phyloP scores from a whole-genome alignment of 2,329 filamentous ascomycete genomes.

The Xylariaceae sp. region DNA sequence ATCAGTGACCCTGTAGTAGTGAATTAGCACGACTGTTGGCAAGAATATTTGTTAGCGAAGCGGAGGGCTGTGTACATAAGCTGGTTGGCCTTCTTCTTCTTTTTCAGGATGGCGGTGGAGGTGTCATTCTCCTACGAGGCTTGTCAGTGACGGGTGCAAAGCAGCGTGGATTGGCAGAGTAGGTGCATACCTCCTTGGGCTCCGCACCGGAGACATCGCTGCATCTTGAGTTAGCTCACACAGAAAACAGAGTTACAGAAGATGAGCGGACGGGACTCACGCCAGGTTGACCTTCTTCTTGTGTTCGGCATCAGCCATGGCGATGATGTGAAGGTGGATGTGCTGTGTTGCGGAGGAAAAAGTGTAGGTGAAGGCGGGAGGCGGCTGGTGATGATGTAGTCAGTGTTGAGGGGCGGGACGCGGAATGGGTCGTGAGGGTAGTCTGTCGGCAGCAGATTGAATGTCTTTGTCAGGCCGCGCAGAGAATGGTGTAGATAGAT shows the following conservation, averaged over 20 bases:
- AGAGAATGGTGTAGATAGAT: conserved; percentile 1
- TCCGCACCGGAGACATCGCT: conserved; percentile 90
- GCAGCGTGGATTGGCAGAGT: conserved; percentile 11
- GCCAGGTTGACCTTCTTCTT: conserved; percentile 82
- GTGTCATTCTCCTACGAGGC: conserved; percentile 73
- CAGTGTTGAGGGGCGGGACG: not conserved
- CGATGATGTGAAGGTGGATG: conserved; percentile 35
- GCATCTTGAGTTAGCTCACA: conserved; percentile 34
- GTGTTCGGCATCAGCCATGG: conserved; percentile 69
- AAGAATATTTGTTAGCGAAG: not conserved
- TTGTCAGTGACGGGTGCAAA: conserved; percentile 18
- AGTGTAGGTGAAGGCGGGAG: not conserved
- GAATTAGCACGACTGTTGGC: conserved; percentile 9
- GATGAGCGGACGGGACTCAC: conserved; percentile 47
- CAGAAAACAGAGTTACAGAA: not conserved
- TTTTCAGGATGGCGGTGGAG: conserved; percentile 95
- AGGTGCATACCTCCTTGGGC: conserved; percentile 65
- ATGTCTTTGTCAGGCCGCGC: too few species aligned
- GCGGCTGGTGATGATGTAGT: not conserved
- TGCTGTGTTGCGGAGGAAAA: conserved; percentile 1
- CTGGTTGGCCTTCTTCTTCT: conserved; percentile 99
- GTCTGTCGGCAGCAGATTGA: not conserved
- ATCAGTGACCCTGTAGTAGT: conserved; percentile 77
- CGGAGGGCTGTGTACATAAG: conserved; percentile 64
- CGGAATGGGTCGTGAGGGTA: not conserved